Evolutionary conservation across 345 rosid species (phyloP).

Genomic region (Salix purpurea): DNA sequence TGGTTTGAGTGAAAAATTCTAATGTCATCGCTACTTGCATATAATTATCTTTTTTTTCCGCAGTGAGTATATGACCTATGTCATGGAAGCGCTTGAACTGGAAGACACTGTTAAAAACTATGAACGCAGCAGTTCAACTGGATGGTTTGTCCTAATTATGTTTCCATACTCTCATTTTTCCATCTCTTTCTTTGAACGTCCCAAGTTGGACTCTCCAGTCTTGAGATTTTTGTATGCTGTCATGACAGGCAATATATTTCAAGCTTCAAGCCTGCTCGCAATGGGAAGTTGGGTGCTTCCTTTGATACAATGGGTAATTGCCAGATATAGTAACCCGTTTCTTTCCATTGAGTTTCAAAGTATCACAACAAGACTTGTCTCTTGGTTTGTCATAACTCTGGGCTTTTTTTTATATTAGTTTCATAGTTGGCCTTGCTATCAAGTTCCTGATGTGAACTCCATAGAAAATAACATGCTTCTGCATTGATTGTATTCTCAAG

Average conservation of each 20-base stretch:
- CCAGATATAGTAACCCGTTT: not conserved
- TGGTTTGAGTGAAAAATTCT: not conserved
- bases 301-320: conserved; percentile 71
- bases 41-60: conserved; percentile 16
- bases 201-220: conserved; percentile 4
- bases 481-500: not conserved
- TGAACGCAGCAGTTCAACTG: conserved; percentile 73
- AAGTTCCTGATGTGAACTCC: not conserved
- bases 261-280: conserved; percentile 68
- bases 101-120: conserved; percentile 90
- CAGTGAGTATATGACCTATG: conserved; percentile 84
- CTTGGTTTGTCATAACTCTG: not conserved
- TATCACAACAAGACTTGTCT: not conserved
- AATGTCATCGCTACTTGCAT: not conserved
- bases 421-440: not conserved
- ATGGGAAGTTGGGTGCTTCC: conserved; percentile 58
- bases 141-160: conserved; percentile 63
- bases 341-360: not conserved
- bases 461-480: not conserved
- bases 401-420: not conserved
- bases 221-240: conserved; percentile 13
- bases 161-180: conserved; percentile 2
- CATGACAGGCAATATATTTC: conserved; percentile 79
- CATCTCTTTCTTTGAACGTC: conserved; percentile 3
- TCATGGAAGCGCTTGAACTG: conserved; percentile 78